Base-by-base conservation (phyloP, 208 protist species). In the Leishmania turanica region DNA sequence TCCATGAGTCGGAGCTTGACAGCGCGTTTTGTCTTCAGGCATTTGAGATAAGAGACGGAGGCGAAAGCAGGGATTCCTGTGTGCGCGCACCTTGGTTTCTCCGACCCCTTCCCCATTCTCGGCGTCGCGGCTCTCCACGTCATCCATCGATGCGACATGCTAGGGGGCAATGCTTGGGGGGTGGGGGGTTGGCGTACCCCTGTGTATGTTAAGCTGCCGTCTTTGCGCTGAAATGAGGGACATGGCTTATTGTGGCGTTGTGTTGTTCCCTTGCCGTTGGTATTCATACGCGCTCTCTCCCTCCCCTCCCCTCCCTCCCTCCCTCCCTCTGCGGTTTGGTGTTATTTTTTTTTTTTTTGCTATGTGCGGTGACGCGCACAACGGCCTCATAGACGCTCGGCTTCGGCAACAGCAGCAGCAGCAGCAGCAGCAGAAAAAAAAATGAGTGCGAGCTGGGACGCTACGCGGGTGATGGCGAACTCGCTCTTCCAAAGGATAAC, bases 1-100 rank as follows among this genome's bases (percentile, higher is more conserved):
- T 87, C 88, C 27, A 86, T 96, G 75, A 93, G 92, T 81, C 85
- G 85, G 34, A 90, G 82, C 51, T 78, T 92, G 13, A 90, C 82
- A 5, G 92, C 88, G 0, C 89, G 83, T 21, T 91, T 96, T 72
- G 87, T 93, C 56, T 96, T 96, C 75, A 73, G 71, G 11, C 68
- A 75, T n/a, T 47, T 34, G 51, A 54, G 34, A 31, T 75, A 49
- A 58, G 47, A 49, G 27, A 34, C 45, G 2, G 11, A 53, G 45
- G 27, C 6, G 13, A 73, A 49, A n/a, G 37, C 19, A 27, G 19
- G 24, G 19, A 42, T 68, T 42, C 64, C 13, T 68, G 34, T 42
- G 62, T 68, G 64, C 31, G 64, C 17, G 64, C 58, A 64, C 58
- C 58, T 31, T 64, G 3, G 58, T 31, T 27, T 70, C 34, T 24